Conservation (phyloP, 768 basidiomycete genomes). For the Phylloporus arenicola region DNA sequence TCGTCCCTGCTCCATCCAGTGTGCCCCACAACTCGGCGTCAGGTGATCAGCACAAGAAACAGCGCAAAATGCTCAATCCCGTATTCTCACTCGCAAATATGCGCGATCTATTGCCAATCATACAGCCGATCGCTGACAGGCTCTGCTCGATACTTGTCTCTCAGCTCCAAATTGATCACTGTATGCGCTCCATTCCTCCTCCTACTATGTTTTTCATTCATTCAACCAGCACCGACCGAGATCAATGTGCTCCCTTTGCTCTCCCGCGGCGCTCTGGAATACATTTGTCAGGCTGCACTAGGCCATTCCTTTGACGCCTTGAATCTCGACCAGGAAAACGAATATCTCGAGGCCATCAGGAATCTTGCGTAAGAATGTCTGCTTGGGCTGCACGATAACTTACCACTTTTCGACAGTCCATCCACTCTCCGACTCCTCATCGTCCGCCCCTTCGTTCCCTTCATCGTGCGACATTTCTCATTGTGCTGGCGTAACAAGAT, state of each 20-base stretch:
- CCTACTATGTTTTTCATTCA: neutral
- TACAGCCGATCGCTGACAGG: conserved; percentile 31
- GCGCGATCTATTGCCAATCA: conserved; percentile 26
- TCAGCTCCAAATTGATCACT: conserved; percentile 19
- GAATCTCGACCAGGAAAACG: conserved; percentile 19
- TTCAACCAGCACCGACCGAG: conserved; percentile 21
- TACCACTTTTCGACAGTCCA: conserved; percentile 15
- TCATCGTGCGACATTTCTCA: conserved; percentile 26
- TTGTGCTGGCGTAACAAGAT: conserved; percentile 29
- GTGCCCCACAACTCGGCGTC: conserved; percentile 1
- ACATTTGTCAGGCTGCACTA: conserved; percentile 30
- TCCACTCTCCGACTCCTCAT: conserved; percentile 22
- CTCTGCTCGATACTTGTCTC: conserved; percentile 18
- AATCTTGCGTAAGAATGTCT: conserved; percentile 26
- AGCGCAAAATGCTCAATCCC: conserved; percentile 32
- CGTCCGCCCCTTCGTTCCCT: conserved; percentile 30
- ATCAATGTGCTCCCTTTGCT: conserved; percentile 33
- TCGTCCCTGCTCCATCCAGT: neutral
- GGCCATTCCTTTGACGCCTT: conserved; percentile 32
- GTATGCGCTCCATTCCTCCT: conserved; percentile 10
- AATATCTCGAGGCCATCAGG: conserved; percentile 28
- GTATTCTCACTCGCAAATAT: conserved; percentile 30
- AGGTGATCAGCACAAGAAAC: conserved; percentile 29
- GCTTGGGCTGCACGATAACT: neutral
- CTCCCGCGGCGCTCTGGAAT: conserved; percentile 32